phyloP scores from a whole-genome alignment of 768 basidiomycete genomes.

The Lactarius quietus region DNA sequence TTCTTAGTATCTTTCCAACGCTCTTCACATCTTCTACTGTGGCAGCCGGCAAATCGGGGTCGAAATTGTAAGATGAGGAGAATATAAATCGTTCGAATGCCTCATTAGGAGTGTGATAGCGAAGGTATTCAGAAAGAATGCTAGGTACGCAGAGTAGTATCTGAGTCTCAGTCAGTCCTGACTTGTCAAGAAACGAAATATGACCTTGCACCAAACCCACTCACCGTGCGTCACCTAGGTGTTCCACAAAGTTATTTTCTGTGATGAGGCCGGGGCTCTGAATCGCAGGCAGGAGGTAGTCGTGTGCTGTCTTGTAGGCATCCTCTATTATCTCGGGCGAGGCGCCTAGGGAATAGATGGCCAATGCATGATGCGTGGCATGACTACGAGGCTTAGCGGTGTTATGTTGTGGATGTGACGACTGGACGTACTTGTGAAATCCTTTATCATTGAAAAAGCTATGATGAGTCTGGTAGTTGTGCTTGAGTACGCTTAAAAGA shows the following conservation, averaged over 20 bases:
- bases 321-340: conserved; percentile 39
- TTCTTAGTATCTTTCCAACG: conserved; percentile 23
- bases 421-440: conserved; percentile 33
- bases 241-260: conserved; percentile 46
- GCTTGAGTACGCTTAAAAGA: conserved; percentile 35
- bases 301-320: conserved; percentile 40
- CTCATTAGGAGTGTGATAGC: conserved; percentile 41
- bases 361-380: conserved; percentile 52
- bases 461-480: conserved; percentile 53
- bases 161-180: conserved; percentile 33
- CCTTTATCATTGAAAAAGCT: conserved; percentile 47
- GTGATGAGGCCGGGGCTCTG: conserved; percentile 46
- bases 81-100: conserved; percentile 64
- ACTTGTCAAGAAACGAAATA: not conserved
- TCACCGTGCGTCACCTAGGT: conserved; percentile 56
- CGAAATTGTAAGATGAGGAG: conserved; percentile 47
- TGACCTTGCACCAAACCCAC: conserved; percentile 18
- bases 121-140: conserved; percentile 44
- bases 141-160: conserved; percentile 55
- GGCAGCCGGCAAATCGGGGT: conserved; percentile 27
- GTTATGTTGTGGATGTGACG: not conserved
- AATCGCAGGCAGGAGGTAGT: conserved; percentile 39
- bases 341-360: conserved; percentile 60
- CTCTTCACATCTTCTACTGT: conserved; percentile 18
- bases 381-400: conserved; percentile 38